Conservation (phyloP, 1,284 basidiomycete genomes). For the Leucoagaricus sp. region DNA sequence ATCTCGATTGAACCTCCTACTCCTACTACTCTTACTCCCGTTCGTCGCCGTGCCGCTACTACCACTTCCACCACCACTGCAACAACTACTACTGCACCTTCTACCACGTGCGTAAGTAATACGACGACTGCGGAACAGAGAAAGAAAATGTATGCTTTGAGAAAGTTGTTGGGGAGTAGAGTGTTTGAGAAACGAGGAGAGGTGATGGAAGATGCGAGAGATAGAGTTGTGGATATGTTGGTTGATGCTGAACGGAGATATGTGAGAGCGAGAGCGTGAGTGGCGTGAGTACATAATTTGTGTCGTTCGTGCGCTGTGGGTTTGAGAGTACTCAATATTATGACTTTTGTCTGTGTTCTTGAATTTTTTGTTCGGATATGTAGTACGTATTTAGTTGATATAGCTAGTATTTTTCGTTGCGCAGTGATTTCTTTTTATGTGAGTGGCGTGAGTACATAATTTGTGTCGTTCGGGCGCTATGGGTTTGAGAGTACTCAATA, state of each 20-base stretch:
- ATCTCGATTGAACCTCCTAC: slow-evolving; percentile 14
- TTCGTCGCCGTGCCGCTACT: not conserved
- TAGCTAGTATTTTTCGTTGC: no score
- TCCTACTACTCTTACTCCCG: slow-evolving; percentile 19
- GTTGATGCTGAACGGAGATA: slow-evolving; percentile 47
- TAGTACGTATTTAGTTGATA: no score
- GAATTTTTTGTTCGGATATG: no score
- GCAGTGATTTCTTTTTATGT: no score
- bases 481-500: no score
- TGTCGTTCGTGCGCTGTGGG: no score
- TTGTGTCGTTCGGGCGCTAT: no score
- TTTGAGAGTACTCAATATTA: no score
- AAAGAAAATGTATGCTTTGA: slow-evolving; percentile 33
- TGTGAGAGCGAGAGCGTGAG: not conserved
- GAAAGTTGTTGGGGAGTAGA: slow-evolving; percentile 53
- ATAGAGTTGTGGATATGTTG: slow-evolving; percentile 67
- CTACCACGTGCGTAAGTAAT: slow-evolving; percentile 18
- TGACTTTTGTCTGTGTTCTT: no score
- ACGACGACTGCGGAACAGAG: slow-evolving; percentile 17
- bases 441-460: not conserved
- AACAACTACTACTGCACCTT: slow-evolving; percentile 27
- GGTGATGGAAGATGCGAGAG: slow-evolving; percentile 56
- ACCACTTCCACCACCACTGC: slow-evolving; percentile 22
- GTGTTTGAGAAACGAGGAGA: slow-evolving; percentile 52
- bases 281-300: not conserved